Percentiles rank a stretch among this genome's conserved stretches.
Evolutionary conservation across 495 filamentous ascomycete species (phyloP).

Genomic region (Penicillium taxi): DNA sequence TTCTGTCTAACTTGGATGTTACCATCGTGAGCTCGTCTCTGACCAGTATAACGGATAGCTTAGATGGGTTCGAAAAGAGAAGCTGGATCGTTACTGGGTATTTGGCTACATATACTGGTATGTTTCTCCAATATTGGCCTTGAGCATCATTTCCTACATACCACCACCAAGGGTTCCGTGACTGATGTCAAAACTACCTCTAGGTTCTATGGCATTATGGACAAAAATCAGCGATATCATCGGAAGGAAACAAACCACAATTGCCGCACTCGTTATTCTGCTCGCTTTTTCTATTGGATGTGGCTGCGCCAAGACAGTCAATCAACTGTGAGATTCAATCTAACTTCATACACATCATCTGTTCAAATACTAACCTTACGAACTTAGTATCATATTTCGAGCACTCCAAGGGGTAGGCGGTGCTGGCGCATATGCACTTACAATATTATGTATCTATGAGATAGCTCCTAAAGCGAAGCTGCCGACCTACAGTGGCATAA

Average conservation of each 20-base stretch:
- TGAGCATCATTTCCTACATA: no score
- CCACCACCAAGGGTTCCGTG: background rate
- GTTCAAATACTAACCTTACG: background rate
- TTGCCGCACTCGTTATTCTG: constrained; percentile 45
- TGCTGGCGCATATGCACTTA: constrained; percentile 46
- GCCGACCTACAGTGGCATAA: constrained; percentile 37
- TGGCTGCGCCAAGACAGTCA: constrained; percentile 42
- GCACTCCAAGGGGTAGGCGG: constrained; percentile 51
- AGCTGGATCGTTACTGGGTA: constrained; percentile 54
- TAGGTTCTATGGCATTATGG: constrained; percentile 49
- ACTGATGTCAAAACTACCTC: background rate
- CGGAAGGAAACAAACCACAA: constrained; percentile 43
- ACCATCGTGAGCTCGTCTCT: constrained; percentile 58
- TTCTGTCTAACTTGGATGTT: constrained; percentile 54
- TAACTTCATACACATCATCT: background rate
- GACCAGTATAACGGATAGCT: constrained; percentile 48
- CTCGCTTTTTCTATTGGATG: constrained; percentile 50
- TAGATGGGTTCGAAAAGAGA: constrained; percentile 44
- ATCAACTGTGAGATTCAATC: constrained; percentile 37
- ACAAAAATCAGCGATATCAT: constrained; percentile 55
- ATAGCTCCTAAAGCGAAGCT: constrained; percentile 44
- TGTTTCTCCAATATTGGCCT: constrained; percentile 3
- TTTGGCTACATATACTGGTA: constrained; percentile 49
- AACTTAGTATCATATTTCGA: constrained; percentile 42
- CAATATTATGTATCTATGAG: constrained; percentile 38